Conservation (phyloP, 2,329 filamentous ascomycete genomes). For the Penicillium brevicompactum region DNA sequence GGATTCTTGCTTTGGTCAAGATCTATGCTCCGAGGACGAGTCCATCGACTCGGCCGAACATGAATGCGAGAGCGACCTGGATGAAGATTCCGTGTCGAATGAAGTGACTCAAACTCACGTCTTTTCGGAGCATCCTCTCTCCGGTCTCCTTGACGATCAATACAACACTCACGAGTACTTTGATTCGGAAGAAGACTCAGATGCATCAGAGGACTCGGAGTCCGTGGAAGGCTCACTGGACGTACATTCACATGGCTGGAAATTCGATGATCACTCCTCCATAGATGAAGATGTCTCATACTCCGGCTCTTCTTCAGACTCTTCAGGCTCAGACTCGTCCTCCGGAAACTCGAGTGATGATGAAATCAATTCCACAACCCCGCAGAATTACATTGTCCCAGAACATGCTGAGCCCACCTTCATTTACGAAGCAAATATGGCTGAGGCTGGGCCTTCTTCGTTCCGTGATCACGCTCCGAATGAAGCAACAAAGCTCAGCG, state of each 20-base stretch:
- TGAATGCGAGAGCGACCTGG: background rate
- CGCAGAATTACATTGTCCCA: background rate
- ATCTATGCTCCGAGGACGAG: constrained; percentile 8
- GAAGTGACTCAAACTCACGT: background rate
- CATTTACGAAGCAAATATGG: background rate
- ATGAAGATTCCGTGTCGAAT: background rate
- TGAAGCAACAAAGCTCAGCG: background rate
- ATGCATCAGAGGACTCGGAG: no score
- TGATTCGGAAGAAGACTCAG: no score
- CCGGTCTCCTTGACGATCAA: background rate
- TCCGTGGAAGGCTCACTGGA: no score
- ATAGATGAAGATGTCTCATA: background rate
- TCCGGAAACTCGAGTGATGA: background rate
- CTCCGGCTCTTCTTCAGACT: background rate
- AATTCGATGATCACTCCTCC: background rate
- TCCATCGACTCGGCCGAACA: constrained; percentile 8
- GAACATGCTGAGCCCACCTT: background rate
- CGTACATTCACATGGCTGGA: no score
- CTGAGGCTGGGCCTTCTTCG: background rate
- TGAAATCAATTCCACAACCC: background rate
- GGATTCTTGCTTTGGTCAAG: constrained; percentile 15
- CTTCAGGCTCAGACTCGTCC: background rate
- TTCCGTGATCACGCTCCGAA: background rate
- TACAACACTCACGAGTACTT: no score
- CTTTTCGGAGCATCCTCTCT: background rate